These are phyloP conservation scores for Nothomitra cinnamomea DNA, from an alignment of 2,329 filamentous ascomycete species.

Conservation along the genomic window DNA sequence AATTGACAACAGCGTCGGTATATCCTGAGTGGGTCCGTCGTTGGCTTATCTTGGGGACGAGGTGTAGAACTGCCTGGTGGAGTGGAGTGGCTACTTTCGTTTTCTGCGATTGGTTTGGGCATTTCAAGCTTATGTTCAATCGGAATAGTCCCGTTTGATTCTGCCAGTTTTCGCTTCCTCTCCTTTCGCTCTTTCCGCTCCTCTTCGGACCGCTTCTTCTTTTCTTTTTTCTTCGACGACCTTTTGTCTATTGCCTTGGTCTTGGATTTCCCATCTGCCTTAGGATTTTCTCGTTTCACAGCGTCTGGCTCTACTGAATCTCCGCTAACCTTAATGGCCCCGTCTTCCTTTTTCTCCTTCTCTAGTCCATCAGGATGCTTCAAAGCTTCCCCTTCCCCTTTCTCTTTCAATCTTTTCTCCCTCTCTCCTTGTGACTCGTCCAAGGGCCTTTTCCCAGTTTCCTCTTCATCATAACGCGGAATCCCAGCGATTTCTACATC, in stretches of 20 bases:
- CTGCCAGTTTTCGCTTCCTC: slow-evolving; percentile 66
- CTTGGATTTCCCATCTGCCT: slow-evolving; percentile 11
- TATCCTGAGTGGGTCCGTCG: slow-evolving; percentile 79
- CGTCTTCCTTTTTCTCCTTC: slow-evolving; percentile 38
- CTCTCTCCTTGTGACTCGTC: slow-evolving; percentile 41
- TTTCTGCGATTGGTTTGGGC: slow-evolving; percentile 46
- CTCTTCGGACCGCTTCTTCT: slow-evolving; percentile 88
- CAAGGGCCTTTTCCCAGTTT: slow-evolving; percentile 22
- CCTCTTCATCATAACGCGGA: slow-evolving; percentile 52
- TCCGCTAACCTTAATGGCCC: slow-evolving; percentile 17
- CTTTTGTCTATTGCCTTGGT: slow-evolving; percentile 16
- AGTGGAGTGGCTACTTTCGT: slow-evolving; percentile 7
- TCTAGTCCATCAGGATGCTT: slow-evolving; percentile 44
- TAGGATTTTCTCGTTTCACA: slow-evolving; percentile 18
- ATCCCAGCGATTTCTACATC: slow-evolving; percentile 92
- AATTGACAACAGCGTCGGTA: slow-evolving; percentile 91
- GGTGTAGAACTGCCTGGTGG: slow-evolving; percentile 15
- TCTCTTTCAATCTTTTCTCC: slow-evolving; percentile 44
- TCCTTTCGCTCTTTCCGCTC: slow-evolving; percentile 87
- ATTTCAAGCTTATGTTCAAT: slow-evolving; percentile 48
- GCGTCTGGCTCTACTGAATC: slow-evolving; percentile 17
- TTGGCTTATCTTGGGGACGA: slow-evolving; percentile 50
- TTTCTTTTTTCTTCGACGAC: slow-evolving; percentile 60
- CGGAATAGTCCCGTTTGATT: slow-evolving; percentile 74
- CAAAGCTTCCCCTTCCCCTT: slow-evolving; percentile 55